Conservation (phyloP, 148 eudicot species). For the Heliosperma pusillum region DNA sequence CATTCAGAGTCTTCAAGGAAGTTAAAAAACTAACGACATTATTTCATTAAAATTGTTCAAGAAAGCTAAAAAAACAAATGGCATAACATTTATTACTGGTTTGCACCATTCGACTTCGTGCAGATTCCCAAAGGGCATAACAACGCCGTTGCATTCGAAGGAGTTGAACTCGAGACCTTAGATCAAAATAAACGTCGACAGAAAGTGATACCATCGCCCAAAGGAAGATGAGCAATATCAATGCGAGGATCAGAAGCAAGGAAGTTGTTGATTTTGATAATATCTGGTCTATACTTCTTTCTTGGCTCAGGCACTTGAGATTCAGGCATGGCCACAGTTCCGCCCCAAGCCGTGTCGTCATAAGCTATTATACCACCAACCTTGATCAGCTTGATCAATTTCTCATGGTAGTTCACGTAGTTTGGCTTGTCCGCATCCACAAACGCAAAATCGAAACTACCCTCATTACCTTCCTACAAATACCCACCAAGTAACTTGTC, state of each 20-base stretch:
- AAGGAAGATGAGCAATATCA: slow-evolving; percentile 42
- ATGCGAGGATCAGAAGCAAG: slow-evolving; percentile 53
- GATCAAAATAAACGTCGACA: slow-evolving; percentile 41
- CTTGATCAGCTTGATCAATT: slow-evolving; percentile 46
- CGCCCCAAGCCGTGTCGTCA: slow-evolving; percentile 58
- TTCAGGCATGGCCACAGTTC: slow-evolving; percentile 38
- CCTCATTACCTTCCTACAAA: slow-evolving; percentile 37
- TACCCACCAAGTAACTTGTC: background rate
- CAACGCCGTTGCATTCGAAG: too few relatives aligned
- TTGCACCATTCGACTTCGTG: too few relatives aligned
- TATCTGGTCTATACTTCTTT: background rate
- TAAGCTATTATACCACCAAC: slow-evolving; percentile 54
- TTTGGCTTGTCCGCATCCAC: slow-evolving; percentile 64
- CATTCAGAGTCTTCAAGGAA: too few relatives aligned
- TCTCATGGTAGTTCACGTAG: slow-evolving; percentile 52
- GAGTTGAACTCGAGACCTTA: background rate
- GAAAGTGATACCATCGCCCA: slow-evolving; percentile 54
- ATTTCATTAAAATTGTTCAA: too few relatives aligned
- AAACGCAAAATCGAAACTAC: slow-evolving; percentile 58
- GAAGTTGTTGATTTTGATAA: slow-evolving; percentile 34
- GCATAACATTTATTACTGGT: too few relatives aligned
- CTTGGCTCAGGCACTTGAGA: slow-evolving; percentile 26
- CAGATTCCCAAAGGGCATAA: too few relatives aligned
- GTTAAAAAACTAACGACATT: too few relatives aligned
- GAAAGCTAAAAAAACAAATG: too few relatives aligned